A percentile compares a stretch with the other conserved stretches of the same genome.
Evolutionary conservation across 1,139 yeast species (phyloP).

Genomic region (Oligophagozyma castellii): DNA sequence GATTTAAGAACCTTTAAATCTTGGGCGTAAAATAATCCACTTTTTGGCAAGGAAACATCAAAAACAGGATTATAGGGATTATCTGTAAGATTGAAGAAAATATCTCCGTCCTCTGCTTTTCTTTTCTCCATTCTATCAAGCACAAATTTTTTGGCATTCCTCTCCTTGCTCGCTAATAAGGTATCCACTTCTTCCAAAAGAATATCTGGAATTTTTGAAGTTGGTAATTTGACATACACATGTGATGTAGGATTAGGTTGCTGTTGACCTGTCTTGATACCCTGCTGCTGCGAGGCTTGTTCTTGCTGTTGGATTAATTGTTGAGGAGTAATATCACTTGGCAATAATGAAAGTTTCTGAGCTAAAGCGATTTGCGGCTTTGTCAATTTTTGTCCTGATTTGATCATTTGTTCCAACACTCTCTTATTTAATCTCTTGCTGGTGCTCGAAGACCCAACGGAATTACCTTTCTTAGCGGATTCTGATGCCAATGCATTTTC

Average conservation of each 20-base stretch:
- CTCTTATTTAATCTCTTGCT: conserved; percentile 12
- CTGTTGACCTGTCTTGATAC: conserved; percentile 10
- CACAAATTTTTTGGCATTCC: conserved; percentile 67
- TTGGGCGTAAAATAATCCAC: conserved; percentile 40
- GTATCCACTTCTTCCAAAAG: conserved; percentile 74
- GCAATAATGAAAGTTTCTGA: conserved; percentile 1
- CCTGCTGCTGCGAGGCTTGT: conserved; percentile 5
- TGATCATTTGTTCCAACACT: conserved; percentile 12
- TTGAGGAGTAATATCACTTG: conserved; percentile 1
- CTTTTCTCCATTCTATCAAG: conserved; percentile 69
- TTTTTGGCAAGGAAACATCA: conserved; percentile 44
- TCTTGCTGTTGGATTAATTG: conserved; percentile 5
- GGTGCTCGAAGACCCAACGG: too few relatives aligned
- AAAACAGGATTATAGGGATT: conserved; percentile 84
- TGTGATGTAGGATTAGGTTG: conserved; percentile 30
- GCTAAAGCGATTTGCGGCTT: conserved; percentile 9
- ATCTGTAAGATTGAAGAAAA: conserved; percentile 76
- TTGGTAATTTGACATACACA: conserved; percentile 77
- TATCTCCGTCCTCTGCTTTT: conserved; percentile 50
- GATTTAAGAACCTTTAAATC: conserved; percentile 57
- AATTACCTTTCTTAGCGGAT: conserved; percentile 6
- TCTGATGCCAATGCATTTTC: conserved; percentile 11
- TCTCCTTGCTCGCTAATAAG: conserved; percentile 62
- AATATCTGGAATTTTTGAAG: conserved; percentile 87
- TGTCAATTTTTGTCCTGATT: conserved; percentile 13